phyloP scores from a whole-genome alignment of 1,139 yeast species.

The Pichia sp. region DNA sequence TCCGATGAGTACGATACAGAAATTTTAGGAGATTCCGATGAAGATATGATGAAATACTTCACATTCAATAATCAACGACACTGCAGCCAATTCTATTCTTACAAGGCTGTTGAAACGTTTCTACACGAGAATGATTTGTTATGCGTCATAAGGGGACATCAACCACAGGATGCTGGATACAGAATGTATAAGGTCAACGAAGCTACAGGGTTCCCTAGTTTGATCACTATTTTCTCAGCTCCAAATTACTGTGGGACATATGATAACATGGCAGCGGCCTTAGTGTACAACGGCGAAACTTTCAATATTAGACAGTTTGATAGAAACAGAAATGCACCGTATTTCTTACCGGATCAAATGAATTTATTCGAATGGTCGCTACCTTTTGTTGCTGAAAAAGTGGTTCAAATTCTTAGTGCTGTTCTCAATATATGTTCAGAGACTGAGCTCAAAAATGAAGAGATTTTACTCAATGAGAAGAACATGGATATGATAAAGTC shows the following conservation, averaged over 20 bases:
- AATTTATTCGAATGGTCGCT: conserved; percentile 97
- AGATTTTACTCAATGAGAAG: conserved; percentile 2
- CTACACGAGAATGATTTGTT: conserved; percentile 64
- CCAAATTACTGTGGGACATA: conserved; percentile 94
- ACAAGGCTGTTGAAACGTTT: conserved; percentile 78
- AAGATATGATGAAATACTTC: conserved; percentile 50
- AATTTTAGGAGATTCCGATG: conserved; percentile 33
- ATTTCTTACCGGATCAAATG: conserved; percentile 96
- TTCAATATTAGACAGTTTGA: conserved; percentile 95
- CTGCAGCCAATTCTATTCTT: conserved; percentile 90
- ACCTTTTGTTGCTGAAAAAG: conserved; percentile 94
- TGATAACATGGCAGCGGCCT: conserved; percentile 84
- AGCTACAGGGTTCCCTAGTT: conserved; percentile 84
- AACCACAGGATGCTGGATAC: conserved; percentile 88
- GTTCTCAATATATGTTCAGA: conserved; percentile 91
- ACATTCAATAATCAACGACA: conserved; percentile 89
- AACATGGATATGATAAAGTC: conserved; percentile 1
- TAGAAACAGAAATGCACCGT: conserved; percentile 76
- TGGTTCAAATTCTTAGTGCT: conserved; percentile 90
- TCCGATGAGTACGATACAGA: conserved; percentile 57
- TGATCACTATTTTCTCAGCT: conserved; percentile 90
- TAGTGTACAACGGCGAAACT: conserved; percentile 83
- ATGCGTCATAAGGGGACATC: conserved; percentile 88
- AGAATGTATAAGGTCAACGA: conserved; percentile 80
- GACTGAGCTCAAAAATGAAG: conserved; percentile 54